phyloP scores from a whole-genome alignment of 768 basidiomycete genomes.

The Gymnopilus dilepis region DNA sequence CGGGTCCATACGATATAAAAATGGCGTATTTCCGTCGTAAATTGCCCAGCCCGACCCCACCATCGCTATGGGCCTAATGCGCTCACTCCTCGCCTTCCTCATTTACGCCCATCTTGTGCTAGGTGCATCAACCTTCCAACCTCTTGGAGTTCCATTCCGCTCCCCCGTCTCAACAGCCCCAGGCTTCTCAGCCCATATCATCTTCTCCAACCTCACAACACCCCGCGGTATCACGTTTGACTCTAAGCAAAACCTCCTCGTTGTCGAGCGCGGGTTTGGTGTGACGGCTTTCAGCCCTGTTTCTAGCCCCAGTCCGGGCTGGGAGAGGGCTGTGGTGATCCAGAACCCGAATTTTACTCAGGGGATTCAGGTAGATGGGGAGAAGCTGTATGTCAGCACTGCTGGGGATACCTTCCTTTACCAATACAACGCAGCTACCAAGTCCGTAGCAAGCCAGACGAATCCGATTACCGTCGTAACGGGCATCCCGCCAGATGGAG shows the following conservation, averaged over 20 bases:
- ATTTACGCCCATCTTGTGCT: background rate
- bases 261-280: constrained; percentile 48
- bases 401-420: constrained; percentile 40
- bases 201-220: constrained; percentile 46
- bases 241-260: constrained; percentile 41
- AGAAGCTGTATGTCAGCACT: constrained; percentile 44
- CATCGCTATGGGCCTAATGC: background rate
- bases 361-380: constrained; percentile 45
- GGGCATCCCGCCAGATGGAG: constrained; percentile 46
- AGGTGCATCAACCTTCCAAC: constrained; percentile 31
- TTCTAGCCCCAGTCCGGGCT: constrained; percentile 32
- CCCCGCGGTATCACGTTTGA: constrained; percentile 51
- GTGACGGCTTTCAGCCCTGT: constrained; percentile 42
- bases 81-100: background rate
- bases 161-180: constrained; percentile 40
- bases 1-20: background rate
- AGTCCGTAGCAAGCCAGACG: constrained; percentile 28
- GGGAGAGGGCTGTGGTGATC: constrained; percentile 44
- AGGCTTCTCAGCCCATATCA: constrained; percentile 39
- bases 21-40: background rate
- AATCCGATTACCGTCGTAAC: constrained; percentile 30
- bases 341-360: constrained; percentile 44
- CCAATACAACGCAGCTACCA: constrained; percentile 38
- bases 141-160: constrained; percentile 35
- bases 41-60: background rate